Conservation (phyloP, 164 flowering plant species). For the Dillenia suffruticosa region DNA sequence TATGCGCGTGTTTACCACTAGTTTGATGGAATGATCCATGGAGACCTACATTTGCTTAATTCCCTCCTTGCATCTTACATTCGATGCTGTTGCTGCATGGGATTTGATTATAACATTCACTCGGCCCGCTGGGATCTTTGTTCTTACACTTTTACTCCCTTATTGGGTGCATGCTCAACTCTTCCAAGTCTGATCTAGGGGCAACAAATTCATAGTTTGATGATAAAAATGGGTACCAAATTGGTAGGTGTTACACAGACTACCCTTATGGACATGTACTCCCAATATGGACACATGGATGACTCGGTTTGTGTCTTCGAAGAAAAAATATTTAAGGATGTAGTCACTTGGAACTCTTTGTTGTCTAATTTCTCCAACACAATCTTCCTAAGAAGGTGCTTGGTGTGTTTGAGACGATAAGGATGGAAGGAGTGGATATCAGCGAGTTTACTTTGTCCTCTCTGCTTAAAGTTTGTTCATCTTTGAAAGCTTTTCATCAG, state of each 20-base stretch:
- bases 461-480: constrained; percentile 44
- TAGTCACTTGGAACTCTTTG: constrained; percentile 53
- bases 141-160: constrained; percentile 42
- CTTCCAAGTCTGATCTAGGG: constrained; percentile 24
- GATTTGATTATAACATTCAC: constrained; percentile 29
- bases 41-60: constrained; percentile 30
- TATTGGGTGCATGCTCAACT: constrained; percentile 35
- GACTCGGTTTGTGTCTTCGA: constrained; percentile 35
- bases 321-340: constrained; percentile 36
- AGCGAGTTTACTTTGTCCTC: constrained; percentile 45
- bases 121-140: constrained; percentile 11
- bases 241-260: constrained; percentile 34
- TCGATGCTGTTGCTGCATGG: constrained; percentile 34
- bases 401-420: constrained; percentile 30
- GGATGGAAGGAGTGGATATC: constrained; percentile 20
- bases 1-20: background rate
- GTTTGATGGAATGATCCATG: constrained; percentile 27
- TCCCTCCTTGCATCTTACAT: constrained; percentile 23
- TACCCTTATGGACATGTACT: constrained; percentile 49
- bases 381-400: constrained; percentile 30
- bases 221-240: constrained; percentile 33
- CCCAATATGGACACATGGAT: constrained; percentile 29
- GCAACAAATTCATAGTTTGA: constrained; percentile 36
- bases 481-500: constrained; percentile 21
- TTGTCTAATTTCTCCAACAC: constrained; percentile 33